Evolutionary conservation across 768 basidiomycete genomes (phyloP).

Genomic region (Boletus sp.): DNA sequence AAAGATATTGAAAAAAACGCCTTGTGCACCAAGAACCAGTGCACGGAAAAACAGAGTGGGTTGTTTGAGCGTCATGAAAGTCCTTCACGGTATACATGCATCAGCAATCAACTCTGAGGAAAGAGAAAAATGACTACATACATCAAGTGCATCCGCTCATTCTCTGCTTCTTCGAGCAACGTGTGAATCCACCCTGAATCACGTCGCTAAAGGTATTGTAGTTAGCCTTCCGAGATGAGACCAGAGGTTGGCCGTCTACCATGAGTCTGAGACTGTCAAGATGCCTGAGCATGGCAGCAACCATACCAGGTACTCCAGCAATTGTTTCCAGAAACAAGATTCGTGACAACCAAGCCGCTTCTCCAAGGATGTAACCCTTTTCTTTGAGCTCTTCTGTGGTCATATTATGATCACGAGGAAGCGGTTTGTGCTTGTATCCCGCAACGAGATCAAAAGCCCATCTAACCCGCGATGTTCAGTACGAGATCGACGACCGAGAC

Average conservation of each 20-base stretch:
- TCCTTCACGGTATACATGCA: conserved; percentile 46
- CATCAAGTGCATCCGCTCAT: conserved; percentile 96
- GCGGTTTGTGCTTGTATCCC: conserved; percentile 73
- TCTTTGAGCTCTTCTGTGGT: conserved; percentile 69
- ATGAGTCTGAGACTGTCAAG: conserved; percentile 84
- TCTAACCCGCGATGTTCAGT: conserved; percentile 32
- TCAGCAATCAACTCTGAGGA: conserved; percentile 9
- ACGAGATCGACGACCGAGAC: conserved; percentile 2
- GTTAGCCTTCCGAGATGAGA: conserved; percentile 7
- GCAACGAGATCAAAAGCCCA: conserved; percentile 80
- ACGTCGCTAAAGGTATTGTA: conserved; percentile 36
- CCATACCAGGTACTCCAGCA: conserved; percentile 96
- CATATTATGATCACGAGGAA: conserved; percentile 61
- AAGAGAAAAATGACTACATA: conserved; percentile 25
- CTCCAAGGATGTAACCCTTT: conserved; percentile 69
- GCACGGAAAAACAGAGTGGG: conserved; percentile 80
- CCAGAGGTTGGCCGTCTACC: conserved; percentile 42
- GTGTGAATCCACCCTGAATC: conserved; percentile 87
- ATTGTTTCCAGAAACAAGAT: conserved; percentile 80
- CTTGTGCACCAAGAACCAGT: conserved; percentile 86
- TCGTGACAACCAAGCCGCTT: conserved; percentile 70
- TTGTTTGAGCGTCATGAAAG: conserved; percentile 89
- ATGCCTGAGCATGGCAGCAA: conserved; percentile 85
- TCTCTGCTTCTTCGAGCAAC: conserved; percentile 90
- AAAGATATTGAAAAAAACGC: conserved; percentile 86